Base-by-base conservation (phyloP, 225 moss, liverwort and hornwort species). In the Pseudoscleropodium purum region DNA sequence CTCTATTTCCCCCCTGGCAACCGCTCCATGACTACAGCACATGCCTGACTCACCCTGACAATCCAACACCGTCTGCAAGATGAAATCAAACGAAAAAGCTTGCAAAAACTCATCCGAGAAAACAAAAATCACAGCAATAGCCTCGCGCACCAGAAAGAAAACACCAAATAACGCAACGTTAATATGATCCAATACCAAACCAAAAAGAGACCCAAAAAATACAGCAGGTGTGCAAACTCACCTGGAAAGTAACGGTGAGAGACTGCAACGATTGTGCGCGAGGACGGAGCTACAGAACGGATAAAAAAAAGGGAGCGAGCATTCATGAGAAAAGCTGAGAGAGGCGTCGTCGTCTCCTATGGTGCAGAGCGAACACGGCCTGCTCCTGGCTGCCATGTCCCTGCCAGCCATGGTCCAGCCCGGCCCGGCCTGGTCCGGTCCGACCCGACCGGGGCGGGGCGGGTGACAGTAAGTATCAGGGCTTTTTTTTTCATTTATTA, bases 271-370 rank as follows among this genome's bases (percentile, higher is more conserved):
- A 76, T 16, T 26, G n/a, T 10, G 69, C 85, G 54, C 76, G 56
- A 63, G 70, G 7, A 64, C 49, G 34, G 72, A 88, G 81, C 63
- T 30, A 13, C 36, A 24, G 57, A 85, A 62, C 43, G 84, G 49
- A 64, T 27, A 0, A 18, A 31, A 31, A 87, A 56, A 64, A 5
- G 7, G 86, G 78, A 82, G 87, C 47, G 56, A 59, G 85, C 51
- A 83, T 91, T 90, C 93, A 93, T 93, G 88, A 91, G 88, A 86
- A 77, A 60, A 10, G 31, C 79, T 25, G 45, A 51, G n/a, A 37
- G 31, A 25, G 51, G 70, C 75, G 81, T 30, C 80, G 69, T 85
- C 80, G 45, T 81, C 89, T 49, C 75, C 74, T 47, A 15, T 66
- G 78, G 85, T 52, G 78, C 65, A 62, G 77, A 43, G 89, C 27